These are phyloP conservation scores for Geranium brycei DNA, from an alignment of 345 rosid genomes.

Conservation along the genomic window DNA sequence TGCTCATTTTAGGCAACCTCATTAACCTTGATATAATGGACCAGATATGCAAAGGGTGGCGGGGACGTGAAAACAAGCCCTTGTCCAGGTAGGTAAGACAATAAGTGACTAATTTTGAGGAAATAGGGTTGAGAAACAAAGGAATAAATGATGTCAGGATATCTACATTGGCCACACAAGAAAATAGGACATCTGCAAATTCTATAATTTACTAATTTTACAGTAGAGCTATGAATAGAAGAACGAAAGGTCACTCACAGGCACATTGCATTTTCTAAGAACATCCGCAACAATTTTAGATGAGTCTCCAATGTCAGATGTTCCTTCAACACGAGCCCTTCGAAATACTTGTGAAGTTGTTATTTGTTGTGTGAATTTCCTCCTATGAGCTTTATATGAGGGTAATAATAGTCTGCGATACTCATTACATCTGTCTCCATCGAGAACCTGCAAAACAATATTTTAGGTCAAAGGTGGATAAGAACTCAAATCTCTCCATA, in stretches of 20 bases:
- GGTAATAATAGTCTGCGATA: slow-evolving; percentile 59
- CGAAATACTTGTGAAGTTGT: slow-evolving; percentile 27
- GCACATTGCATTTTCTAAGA: slow-evolving; percentile 69
- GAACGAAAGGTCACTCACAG: slow-evolving; percentile 33
- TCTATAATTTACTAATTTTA: not conserved
- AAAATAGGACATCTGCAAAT: too few species aligned
- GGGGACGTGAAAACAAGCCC: too few species aligned
- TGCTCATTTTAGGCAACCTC: too few species aligned
- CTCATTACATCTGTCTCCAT: slow-evolving; percentile 68
- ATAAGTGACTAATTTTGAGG: too few species aligned
- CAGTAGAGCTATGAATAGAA: not conserved
- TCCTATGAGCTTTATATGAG: slow-evolving; percentile 76
- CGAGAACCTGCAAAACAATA: slow-evolving; percentile 49
- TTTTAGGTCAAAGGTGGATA: not conserved
- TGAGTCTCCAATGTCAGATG: slow-evolving; percentile 17
- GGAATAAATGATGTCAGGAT: too few species aligned
- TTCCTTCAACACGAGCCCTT: slow-evolving; percentile 21
- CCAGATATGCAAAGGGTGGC: too few species aligned
- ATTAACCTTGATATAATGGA: too few species aligned
- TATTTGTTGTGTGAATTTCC: slow-evolving; percentile 19
- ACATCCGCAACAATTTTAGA: slow-evolving; percentile 26
- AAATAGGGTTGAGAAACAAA: too few species aligned
- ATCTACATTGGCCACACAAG: too few species aligned
- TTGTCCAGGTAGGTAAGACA: too few species aligned
- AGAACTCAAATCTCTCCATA: not conserved